Base-by-base conservation (phyloP, 768 basidiomycete genomes). In the Gloeostereum incarnatum region DNA sequence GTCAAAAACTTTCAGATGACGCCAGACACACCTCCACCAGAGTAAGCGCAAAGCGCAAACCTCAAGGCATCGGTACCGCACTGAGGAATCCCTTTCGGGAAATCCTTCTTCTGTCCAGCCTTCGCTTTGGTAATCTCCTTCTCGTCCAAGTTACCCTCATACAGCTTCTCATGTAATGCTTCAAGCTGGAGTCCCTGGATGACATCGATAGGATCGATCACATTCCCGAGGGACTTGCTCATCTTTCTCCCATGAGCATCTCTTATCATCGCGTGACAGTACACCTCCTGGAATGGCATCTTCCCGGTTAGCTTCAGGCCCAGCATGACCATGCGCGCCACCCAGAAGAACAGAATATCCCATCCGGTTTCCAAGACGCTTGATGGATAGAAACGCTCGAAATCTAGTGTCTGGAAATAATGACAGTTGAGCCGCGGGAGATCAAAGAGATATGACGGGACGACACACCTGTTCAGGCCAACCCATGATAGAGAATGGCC, bases 301-400 rank as follows among this genome's bases (percentile, higher is more conserved):
- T 85, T 59, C 19, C 74, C 92, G 0, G 96, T 99, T 32, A 97
- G 76, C 40, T 83, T 73, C 49, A 90, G 63, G 30, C 96, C 94
- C 24, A 98, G 78, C 52, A 99, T 64, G 35, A 87, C 94, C 94
- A 98, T 99, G 30, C 96, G 84, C 11, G 96, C 93, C 5, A 98
- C 94, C 96, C 96, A 99, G 76, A 98, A 98, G 73, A 93, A 93
- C n/a, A 99, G 60, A 51, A 98, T 98, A 46, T 98, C 96, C 94
- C 96, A 98, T 32, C 96, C 96, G 0, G 96, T 99, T 63, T 98
- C 96, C 21, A 98, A 75, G 31, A 98, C 49, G n/a, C 80, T 75
- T 2, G 88, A 63, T 0, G 96, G 96, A 58, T 93, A 99, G 66
- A 88, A 98, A 21, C 68, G 65, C 46, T 78, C 57, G 29, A 89